A percentile compares a stretch with the other conserved stretches of the same genome.
Evolutionary conservation across 148 eudicot species (phyloP).

Genomic region (Heliamphora exappendiculata): DNA sequence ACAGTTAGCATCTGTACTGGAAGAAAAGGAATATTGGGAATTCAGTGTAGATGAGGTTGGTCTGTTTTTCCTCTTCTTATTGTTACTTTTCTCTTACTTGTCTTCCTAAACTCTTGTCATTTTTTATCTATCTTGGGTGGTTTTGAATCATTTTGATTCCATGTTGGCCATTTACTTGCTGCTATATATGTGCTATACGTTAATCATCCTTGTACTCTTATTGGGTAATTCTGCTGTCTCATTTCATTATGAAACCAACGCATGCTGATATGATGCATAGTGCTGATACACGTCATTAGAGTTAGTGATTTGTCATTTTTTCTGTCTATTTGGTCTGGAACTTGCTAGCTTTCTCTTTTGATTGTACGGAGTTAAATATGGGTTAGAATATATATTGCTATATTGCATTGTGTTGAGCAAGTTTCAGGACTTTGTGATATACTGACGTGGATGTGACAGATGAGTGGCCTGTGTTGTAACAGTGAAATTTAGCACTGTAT

Average conservation of each 20-base stretch:
- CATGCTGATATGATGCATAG: neutral
- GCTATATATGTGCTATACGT: neutral
- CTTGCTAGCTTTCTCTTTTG: neutral
- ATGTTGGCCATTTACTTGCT: neutral
- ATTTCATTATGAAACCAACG: neutral
- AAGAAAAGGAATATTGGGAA: slow-evolving; percentile 62
- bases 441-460: neutral
- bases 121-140: neutral
- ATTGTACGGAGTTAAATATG: neutral
- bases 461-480: neutral
- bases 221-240: neutral
- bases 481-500: no score
- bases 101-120: neutral
- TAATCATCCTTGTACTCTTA: neutral
- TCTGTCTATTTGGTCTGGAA: neutral
- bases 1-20: slow-evolving; percentile 37
- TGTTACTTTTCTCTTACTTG: slow-evolving; percentile 6
- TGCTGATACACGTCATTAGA: neutral
- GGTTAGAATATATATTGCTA: neutral
- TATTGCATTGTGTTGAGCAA: no score
- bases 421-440: neutral
- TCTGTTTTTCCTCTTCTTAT: slow-evolving; percentile 6
- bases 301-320: neutral
- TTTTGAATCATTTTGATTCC: neutral
- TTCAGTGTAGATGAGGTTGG: slow-evolving; percentile 55